Base-by-base conservation (phyloP, 2,329 filamentous ascomycete species). In the Xylariales sp. region DNA sequence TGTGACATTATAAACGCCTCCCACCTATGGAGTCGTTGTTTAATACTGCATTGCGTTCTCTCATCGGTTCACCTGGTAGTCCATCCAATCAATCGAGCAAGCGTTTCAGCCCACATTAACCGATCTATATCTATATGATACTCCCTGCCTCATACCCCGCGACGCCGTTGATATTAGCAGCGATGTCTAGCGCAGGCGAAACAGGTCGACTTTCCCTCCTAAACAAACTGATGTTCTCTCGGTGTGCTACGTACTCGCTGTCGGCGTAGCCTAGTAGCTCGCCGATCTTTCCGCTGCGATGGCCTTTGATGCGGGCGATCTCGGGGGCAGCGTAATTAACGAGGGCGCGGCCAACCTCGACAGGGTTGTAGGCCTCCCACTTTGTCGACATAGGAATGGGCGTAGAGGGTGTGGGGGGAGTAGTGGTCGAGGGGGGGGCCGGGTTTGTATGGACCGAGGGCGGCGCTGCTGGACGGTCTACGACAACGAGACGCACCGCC, bases 251-350 rank as follows among this genome's bases (percentile, higher is more conserved):
- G 81, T 98, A 97, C 81, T 98, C 94, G 76, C 92, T 97, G 78
- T 97, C 94, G 23, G 93, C 93, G 80, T 97, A 99, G 3, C 95
- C 96, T 39, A 99, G 82, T 52, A 96, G 83, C 9, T 86, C 85
- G 55, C 90, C 85, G 70, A 99, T 97, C 77, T 97, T 91, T 5
- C 85, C 87, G 77, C 94, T 97, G 78, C 92, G 89, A 71, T 91
- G 84, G 1, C 96, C 96, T 81, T 92, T 93, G 77, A 99, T 97
- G 58, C 92, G 84, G 65, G 84, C 82, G 69, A 99, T 94, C 80
- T 99, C 95, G 0, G 86, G 83, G 1, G 92, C 90, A n/a, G 92
- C 92, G 78, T 98, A 99, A 80, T 98, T 97, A 65, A 97, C 94
- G 56, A 99, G 82, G 3, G 93, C 94, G 43, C 95, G 86, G 0